phyloP scores from a whole-genome alignment of 192 early-diverging fungal species.

The Backusella luteola region DNA sequence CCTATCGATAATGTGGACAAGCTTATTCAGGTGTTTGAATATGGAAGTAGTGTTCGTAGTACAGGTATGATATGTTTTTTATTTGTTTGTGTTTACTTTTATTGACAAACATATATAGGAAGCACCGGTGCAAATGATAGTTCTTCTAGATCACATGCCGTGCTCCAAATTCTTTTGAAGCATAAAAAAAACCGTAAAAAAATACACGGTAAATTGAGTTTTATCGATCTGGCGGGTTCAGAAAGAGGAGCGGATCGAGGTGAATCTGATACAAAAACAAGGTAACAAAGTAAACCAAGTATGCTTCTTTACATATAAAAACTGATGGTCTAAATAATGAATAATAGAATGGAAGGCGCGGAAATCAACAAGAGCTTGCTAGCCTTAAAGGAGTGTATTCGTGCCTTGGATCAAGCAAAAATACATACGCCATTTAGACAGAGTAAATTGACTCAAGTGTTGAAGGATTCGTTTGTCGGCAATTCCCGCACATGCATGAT shows the following conservation, averaged over 20 bases:
- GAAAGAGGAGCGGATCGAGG: constrained; percentile 97
- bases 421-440: constrained; percentile 97
- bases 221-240: constrained; percentile 96
- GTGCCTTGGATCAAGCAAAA: constrained; percentile 91
- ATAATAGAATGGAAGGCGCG: constrained; percentile 88
- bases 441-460: constrained; percentile 91
- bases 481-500: constrained; percentile 99
- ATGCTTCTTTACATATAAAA: background rate
- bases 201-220: constrained; percentile 83
- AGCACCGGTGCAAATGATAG: constrained; percentile 92
- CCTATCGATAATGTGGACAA: constrained; percentile 82
- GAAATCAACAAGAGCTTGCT: constrained; percentile 99
- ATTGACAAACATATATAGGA: constrained; percentile 42
- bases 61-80: constrained; percentile 59
- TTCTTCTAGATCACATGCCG: constrained; percentile 96
- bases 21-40: constrained; percentile 92
- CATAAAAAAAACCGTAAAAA: constrained; percentile 60
- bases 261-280: constrained; percentile 87
- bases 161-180: constrained; percentile 90
- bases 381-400: constrained; percentile 96
- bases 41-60: constrained; percentile 84
- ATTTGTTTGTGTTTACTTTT: constrained; percentile 7
- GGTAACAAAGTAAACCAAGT: constrained; percentile 42
- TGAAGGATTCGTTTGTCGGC: constrained; percentile 98
- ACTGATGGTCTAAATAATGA: background rate